Base-by-base conservation (phyloP, 1,139 yeast genomes). In the Hansenula lynferdii region DNA sequence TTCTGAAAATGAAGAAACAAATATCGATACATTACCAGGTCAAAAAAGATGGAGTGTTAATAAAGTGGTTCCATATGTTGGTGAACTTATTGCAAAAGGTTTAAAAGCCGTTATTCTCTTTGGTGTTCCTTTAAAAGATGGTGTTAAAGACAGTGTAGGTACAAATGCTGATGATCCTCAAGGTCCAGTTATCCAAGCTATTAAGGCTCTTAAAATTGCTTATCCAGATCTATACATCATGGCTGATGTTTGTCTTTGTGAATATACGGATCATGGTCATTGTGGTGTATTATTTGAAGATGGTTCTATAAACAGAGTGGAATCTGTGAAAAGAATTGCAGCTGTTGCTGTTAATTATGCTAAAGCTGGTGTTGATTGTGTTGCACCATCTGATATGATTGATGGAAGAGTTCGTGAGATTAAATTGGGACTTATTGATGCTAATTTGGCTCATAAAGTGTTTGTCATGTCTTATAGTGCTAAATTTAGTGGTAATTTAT, bases 351-450 rank as follows among this genome's bases (percentile, higher is more conserved):
- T 85, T 19, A 90, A 86, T 61, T 92, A 92, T 57, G 98, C 97
- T 34, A 76, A 72, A 52, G 97, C 98, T 0, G 98, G 97, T 38
- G 97, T 96, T 2, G 75, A 92, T 59, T 84, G 89, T 40, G 96
- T 92, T 28, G 97, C 98, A 2, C 99, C 99, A 15, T 84, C 95
- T 12, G 98, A 92, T 61, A 92, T 94, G 98, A 82, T 90, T 58
- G 99, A 92, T 60, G 99, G 98, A 18, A 76, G 98, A 54, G 80
- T 94, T 48, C 72, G 75, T 46, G 97, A 87, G 40, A 92, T 92
- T 61, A 92, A 94, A 61, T 66, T 69, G 37, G 97, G 96, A 2
- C 71, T 92, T 32, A 79, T 92, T 39, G 79, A 79, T 35, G 90
- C 85, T n/a, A 83, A 81, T 17, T 63, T 92, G 42, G 96, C 96